Base-by-base conservation (phyloP, 2,329 filamentous ascomycete genomes). In the Chlorencoelia australis region DNA sequence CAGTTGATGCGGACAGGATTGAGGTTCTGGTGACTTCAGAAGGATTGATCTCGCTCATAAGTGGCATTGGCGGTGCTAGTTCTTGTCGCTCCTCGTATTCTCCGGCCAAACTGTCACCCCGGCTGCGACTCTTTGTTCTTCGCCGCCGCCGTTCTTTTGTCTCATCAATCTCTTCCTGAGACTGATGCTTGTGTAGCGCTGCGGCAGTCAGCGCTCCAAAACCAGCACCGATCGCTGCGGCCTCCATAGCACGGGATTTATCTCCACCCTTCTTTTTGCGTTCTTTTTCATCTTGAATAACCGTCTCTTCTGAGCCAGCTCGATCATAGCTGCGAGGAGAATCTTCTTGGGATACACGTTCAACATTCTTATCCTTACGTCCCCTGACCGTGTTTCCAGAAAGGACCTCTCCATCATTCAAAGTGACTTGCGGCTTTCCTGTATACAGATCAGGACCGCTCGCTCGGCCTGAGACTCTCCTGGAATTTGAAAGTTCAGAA, bases 1-100 rank as follows among this genome's bases (percentile, higher is more conserved):
- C 84, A 0, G 83, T 84, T 18, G 82, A 78, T 19, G 84, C 82
- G 4, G 88, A 91, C 13, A 91, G 62, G 36, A 96, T 84, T 0
- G 89, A 95, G 11, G 82, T 82, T 49, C 89, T 73, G 0, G 89
- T 96, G 37, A 95, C 61, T 34, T 95, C 88, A 0, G 89, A 94
- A 27, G 82, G 75, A 46, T 84, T 82, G 39, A 94, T 74, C 38
- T 86, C 84, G 59, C 88, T 94, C 59, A 82, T 80, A 44, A 94
- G 69, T 3, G 89, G 89, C 80, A 95, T 86, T 5, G 84, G 84
- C 5, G 87, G 81, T 4, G 62, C 59, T 9, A 83, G 73, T 32
- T 76, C 66, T 34, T 75, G 69, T 46, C 48, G 53, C 18, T 71
- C 65, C 5, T 71, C 71, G 25, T 68, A 66, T 8, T 69, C 68